Percentiles rank a stretch among this genome's conserved stretches.
phyloP scores from a whole-genome alignment of 306 rosid genomes.

The Cajanus cajan region DNA sequence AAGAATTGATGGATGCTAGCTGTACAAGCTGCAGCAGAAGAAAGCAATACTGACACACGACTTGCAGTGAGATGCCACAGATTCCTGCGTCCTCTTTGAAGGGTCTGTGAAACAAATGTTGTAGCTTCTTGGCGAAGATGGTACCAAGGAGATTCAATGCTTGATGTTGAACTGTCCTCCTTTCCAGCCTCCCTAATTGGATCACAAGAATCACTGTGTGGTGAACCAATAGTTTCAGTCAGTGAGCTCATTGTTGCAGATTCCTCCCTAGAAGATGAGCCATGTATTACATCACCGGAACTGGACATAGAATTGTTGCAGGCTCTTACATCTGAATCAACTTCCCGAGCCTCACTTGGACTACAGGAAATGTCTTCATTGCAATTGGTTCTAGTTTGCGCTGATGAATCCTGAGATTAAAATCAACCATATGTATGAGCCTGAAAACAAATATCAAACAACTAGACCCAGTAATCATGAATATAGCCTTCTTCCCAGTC shows the following conservation, averaged over 20 bases:
- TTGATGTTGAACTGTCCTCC: slow-evolving; percentile 60
- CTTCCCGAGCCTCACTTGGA: slow-evolving; percentile 46
- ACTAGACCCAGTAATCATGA: slow-evolving; percentile 25
- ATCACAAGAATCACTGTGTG: slow-evolving; percentile 35
- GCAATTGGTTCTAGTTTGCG: slow-evolving; percentile 43
- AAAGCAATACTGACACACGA: slow-evolving; percentile 91
- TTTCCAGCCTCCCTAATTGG: slow-evolving; percentile 46
- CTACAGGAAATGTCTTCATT: slow-evolving; percentile 44
- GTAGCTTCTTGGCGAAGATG: slow-evolving; percentile 89
- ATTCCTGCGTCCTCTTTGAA: slow-evolving; percentile 89
- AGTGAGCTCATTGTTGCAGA: slow-evolving; percentile 44
- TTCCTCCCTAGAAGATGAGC: slow-evolving; percentile 49
- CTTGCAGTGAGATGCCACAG: slow-evolving; percentile 95
- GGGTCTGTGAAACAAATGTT: slow-evolving; percentile 79
- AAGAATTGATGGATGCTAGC: slow-evolving; percentile 94
- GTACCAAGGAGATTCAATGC: slow-evolving; percentile 94
- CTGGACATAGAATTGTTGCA: slow-evolving; percentile 41
- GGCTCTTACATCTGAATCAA: slow-evolving; percentile 46
- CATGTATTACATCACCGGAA: slow-evolving; percentile 41
- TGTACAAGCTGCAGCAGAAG: slow-evolving; percentile 79
- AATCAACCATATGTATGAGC: slow-evolving; percentile 25
- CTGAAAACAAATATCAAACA: slow-evolving; percentile 25
- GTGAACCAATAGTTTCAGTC: slow-evolving; percentile 40
- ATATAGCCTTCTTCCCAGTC: slow-evolving; percentile 13
- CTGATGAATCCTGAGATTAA: slow-evolving; percentile 58